Percentiles rank a stretch among this genome's conserved stretches.
Conservation (phyloP, 2,329 filamentous ascomycete species). For the Ophiostoma australiae region DNA sequence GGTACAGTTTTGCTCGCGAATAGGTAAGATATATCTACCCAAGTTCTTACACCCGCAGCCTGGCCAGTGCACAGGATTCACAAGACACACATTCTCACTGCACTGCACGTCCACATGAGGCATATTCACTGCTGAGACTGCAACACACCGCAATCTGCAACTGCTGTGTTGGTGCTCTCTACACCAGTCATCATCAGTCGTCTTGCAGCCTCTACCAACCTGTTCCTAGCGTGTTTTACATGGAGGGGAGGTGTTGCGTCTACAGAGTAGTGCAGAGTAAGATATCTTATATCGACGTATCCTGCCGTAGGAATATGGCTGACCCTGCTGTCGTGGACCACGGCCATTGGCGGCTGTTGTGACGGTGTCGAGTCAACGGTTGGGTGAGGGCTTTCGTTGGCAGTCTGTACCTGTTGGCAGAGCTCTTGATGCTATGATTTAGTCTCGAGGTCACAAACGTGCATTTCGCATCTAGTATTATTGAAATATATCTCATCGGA, state of each 20-base stretch:
- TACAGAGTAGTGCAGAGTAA: neutral
- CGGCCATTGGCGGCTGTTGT: conserved; percentile 14
- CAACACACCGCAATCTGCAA: conserved; percentile 7
- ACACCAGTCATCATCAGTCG: conserved; percentile 13
- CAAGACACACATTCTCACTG: neutral
- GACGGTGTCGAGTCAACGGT: conserved; percentile 7
- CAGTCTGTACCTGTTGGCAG: neutral
- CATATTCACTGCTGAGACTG: neutral
- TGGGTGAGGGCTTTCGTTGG: neutral
- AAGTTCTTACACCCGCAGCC: neutral
- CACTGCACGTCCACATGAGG: neutral
- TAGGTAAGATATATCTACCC: neutral
- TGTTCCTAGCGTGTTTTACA: conserved; percentile 22
- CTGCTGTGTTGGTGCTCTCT: conserved; percentile 17
- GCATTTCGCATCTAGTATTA: neutral
- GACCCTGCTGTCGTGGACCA: conserved; percentile 10
- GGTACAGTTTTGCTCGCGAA: neutral
- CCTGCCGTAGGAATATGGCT: neutral
- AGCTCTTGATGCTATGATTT: neutral
- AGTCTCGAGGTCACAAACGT: neutral
- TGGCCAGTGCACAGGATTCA: neutral
- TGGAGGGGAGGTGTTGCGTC: conserved; percentile 14
- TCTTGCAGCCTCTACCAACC: conserved; percentile 10
- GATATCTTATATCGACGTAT: neutral
- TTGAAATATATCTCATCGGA: neutral